Evolutionary conservation across 2,329 filamentous ascomycete species (phyloP).

Genomic region (Exophiala xenobiotica): DNA sequence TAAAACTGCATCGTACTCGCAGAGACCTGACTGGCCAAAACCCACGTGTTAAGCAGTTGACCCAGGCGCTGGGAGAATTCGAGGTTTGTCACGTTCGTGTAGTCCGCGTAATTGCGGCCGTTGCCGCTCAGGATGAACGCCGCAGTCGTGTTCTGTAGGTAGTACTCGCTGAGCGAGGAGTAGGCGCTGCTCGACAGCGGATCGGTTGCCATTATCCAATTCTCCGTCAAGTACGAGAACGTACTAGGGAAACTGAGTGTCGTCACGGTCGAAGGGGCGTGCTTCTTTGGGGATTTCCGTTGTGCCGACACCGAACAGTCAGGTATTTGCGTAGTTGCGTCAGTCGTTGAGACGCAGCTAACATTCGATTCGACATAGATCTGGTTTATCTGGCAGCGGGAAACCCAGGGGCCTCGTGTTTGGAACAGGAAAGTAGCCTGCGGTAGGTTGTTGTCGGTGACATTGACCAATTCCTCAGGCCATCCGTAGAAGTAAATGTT

Average conservation of each 20-base stretch:
- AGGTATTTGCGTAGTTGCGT: conserved; percentile 5
- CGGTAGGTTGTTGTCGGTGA: conserved; percentile 7
- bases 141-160: conserved; percentile 20
- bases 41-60: conserved; percentile 25
- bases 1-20: conserved; percentile 13
- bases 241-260: conserved; percentile 19
- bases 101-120: conserved; percentile 18
- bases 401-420: conserved; percentile 15
- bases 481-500: conserved; percentile 15
- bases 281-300: conserved; percentile 10
- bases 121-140: conserved; percentile 23
- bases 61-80: conserved; percentile 25
- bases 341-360: conserved; percentile 6
- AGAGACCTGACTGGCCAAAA: conserved; percentile 16
- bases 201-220: conserved; percentile 22
- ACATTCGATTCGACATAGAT: conserved; percentile 23
- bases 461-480: conserved; percentile 16
- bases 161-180: conserved; percentile 21
- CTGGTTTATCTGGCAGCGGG: conserved; percentile 22
- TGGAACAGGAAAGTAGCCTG: conserved; percentile 24
- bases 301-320: conserved; percentile 15
- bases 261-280: conserved; percentile 20
- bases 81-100: conserved; percentile 19
- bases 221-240: conserved; percentile 5
- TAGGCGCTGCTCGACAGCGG: conserved; percentile 14